Conservation (phyloP, 257 asterid species). For the Ocimum tenuiflorum region DNA sequence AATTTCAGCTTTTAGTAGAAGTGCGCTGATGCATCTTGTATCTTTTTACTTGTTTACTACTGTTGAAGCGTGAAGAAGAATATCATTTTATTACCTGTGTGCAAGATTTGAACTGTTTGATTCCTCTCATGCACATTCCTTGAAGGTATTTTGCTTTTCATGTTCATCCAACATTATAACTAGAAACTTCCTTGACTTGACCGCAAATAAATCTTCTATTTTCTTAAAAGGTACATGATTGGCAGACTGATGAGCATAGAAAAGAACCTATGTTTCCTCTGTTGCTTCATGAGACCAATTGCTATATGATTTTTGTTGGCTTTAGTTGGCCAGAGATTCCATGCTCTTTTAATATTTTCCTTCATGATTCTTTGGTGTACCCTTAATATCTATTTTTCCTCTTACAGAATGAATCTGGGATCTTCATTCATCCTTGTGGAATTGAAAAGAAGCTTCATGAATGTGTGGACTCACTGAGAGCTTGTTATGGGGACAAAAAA, state of each 20-base stretch:
- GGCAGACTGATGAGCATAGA: not conserved
- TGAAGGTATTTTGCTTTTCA: conserved; percentile 1
- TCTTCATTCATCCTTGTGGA: conserved; percentile 73
- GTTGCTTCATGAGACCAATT: not conserved
- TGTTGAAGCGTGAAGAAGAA: not conserved
- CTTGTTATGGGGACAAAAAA: conserved; percentile 60
- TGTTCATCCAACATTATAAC: not conserved
- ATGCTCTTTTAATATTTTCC: not conserved
- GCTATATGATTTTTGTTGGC: not conserved
- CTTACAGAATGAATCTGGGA: conserved; percentile 62
- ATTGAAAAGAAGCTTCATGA: conserved; percentile 54
- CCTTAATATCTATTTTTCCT: not conserved
- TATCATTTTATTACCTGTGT: not conserved
- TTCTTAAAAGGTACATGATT: not conserved
- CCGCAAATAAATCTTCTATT: not conserved
- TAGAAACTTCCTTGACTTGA: not conserved
- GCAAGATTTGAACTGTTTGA: not conserved
- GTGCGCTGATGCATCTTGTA: conserved; percentile 4
- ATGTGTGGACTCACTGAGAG: conserved; percentile 36
- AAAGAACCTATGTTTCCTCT: not conserved
- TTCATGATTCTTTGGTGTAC: not conserved
- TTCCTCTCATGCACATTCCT: not conserved
- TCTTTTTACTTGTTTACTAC: not conserved
- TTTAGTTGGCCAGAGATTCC: not conserved
- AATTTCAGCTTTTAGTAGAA: conserved; percentile 8